Evolutionary conservation across 2,329 filamentous ascomycete species (phyloP).

Genomic region (Pochonia chlamydosporia): DNA sequence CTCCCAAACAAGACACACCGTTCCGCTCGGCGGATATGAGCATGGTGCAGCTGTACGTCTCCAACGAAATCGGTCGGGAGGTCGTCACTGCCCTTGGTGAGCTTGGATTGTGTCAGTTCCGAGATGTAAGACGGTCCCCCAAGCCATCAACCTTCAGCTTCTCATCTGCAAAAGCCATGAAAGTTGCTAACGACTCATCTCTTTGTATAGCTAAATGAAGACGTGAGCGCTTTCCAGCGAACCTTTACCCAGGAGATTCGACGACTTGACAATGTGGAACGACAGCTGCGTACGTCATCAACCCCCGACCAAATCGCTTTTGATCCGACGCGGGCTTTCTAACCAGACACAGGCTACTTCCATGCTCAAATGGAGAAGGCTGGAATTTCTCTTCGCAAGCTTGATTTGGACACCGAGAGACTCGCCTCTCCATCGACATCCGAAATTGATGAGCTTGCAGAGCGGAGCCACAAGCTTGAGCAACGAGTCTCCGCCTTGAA

Average conservation of each 20-base stretch:
- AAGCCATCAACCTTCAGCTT: slow-evolving; percentile 7
- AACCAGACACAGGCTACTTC: slow-evolving; percentile 69
- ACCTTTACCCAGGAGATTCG: slow-evolving; percentile 98
- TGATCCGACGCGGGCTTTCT: slow-evolving; percentile 16
- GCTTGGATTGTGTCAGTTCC: slow-evolving; percentile 92
- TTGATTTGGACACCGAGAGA: slow-evolving; percentile 83
- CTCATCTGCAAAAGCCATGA: neutral
- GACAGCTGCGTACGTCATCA: slow-evolving; percentile 76
- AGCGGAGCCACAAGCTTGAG: slow-evolving; percentile 88
- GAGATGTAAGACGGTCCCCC: slow-evolving; percentile 70
- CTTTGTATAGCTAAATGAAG: slow-evolving; percentile 72
- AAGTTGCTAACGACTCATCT: neutral
- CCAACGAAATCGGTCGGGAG: slow-evolving; percentile 97
- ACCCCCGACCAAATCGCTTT: slow-evolving; percentile 6
- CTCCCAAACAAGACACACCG: slow-evolving; percentile 76
- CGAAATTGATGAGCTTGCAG: slow-evolving; percentile 92
- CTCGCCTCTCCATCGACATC: slow-evolving; percentile 83
- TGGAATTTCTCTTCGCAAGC: slow-evolving; percentile 76
- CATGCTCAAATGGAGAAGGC: slow-evolving; percentile 93
- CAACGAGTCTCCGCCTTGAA: slow-evolving; percentile 87
- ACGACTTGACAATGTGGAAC: slow-evolving; percentile 94
- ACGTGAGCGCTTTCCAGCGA: slow-evolving; percentile 89
- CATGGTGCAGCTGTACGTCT: slow-evolving; percentile 98
- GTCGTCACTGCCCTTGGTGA: slow-evolving; percentile 95
- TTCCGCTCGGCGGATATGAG: slow-evolving; percentile 99